Conservation (phyloP, 2,329 filamentous ascomycete species). For the Diaporthe eres region DNA sequence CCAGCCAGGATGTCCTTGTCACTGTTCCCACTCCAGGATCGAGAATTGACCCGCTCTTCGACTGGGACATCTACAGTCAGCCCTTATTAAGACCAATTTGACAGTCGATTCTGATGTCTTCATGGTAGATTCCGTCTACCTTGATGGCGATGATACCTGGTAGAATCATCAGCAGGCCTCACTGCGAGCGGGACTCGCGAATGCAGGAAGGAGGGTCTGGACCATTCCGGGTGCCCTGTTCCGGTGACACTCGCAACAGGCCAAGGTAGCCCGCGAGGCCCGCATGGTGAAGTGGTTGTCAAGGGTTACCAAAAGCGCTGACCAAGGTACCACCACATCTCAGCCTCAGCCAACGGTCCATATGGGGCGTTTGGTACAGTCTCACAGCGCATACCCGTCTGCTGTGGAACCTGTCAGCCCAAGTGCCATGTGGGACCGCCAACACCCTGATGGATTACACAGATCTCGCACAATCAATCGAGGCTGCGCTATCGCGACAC, state of each 20-base stretch:
- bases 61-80: constrained; percentile 15
- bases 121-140: neutral
- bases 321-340: constrained; percentile 19
- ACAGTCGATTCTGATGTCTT: neutral
- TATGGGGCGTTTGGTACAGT: neutral
- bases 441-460: constrained; percentile 11
- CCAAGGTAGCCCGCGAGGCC: neutral
- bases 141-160: constrained; percentile 22
- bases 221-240: neutral
- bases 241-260: neutral
- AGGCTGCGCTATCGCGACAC: constrained; percentile 6
- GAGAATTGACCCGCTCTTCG: constrained; percentile 18
- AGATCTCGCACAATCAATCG: constrained; percentile 21
- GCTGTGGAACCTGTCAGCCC: constrained; percentile 33
- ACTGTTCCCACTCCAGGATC: constrained; percentile 4
- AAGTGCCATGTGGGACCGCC: constrained; percentile 15
- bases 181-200: neutral
- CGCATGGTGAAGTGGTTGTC: neutral
- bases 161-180: constrained; percentile 5
- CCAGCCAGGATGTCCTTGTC: constrained; percentile 20
- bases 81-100: constrained; percentile 2
- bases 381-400: constrained; percentile 31
- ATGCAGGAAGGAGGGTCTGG: neutral
- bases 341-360: constrained; percentile 13
- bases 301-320: neutral